Conservation (phyloP, 192 early-diverging fungal genomes). For the Coemansia sp. region DNA sequence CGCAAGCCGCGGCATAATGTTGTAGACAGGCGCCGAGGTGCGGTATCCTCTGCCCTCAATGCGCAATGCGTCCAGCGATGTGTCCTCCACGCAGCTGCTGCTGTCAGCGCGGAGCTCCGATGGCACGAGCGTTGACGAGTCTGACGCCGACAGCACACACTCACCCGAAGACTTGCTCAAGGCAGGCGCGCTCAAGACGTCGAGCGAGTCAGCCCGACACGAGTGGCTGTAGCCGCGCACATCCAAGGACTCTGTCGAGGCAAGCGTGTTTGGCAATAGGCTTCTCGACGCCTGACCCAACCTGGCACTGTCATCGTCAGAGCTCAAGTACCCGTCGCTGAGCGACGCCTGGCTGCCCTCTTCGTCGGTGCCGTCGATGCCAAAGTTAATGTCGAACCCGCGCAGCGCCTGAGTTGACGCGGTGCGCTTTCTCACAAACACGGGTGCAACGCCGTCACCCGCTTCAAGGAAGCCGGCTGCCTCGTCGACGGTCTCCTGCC, state of each 20-base stretch:
- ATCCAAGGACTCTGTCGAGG: not conserved
- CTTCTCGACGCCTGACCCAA: not conserved
- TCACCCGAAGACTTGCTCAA: constrained; percentile 31
- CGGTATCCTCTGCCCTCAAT: constrained; percentile 1
- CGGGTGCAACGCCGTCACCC: constrained; percentile 1
- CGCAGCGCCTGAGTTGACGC: constrained; percentile 49
- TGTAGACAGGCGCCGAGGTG: not conserved
- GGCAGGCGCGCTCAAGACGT: not conserved
- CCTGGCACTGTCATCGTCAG: not conserved
- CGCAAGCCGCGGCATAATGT: constrained; percentile 4
- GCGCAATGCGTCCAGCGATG: not conserved
- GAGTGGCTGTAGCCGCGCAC: constrained; percentile 9
- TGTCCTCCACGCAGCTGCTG: not conserved
- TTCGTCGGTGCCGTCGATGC: not conserved
- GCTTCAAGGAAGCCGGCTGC: not conserved
- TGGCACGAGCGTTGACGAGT: constrained; percentile 34
- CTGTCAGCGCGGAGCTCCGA: constrained; percentile 10
- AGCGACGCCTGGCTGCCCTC: not conserved
- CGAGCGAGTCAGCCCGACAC: not conserved
- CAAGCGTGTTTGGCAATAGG: not conserved
- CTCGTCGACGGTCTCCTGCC: not conserved
- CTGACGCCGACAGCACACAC: constrained; percentile 27
- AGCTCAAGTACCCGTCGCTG: not conserved
- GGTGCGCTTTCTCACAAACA: constrained; percentile 33
- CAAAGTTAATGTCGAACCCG: constrained; percentile 36